phyloP scores from a whole-genome alignment of 345 rosid species.

The Hevea brasiliensis region DNA sequence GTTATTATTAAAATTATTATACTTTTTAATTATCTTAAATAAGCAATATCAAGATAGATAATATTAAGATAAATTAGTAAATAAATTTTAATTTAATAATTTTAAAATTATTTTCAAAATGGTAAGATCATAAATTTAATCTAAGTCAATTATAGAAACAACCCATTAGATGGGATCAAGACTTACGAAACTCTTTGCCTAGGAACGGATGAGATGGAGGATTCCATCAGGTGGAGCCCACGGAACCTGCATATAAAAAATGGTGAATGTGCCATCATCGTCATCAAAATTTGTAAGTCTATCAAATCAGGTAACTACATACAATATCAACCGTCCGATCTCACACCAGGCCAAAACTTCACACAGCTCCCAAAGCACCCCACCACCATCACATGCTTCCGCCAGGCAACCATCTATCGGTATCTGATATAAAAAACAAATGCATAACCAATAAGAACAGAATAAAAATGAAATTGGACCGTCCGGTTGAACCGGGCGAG shows the following conservation, averaged over 20 bases:
- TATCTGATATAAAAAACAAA: neutral
- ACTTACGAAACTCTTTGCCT: too few species aligned
- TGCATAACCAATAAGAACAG: neutral
- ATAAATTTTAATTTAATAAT: too few species aligned
- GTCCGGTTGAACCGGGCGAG: neutral
- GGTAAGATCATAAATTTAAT: too few species aligned
- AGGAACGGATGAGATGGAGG: slow-evolving; percentile 12
- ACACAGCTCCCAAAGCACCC: neutral
- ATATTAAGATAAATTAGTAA: too few species aligned
- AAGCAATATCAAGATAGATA: too few species aligned
- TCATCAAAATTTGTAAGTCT: neutral
- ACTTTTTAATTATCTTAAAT: too few species aligned
- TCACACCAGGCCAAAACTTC: neutral
- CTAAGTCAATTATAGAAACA: too few species aligned
- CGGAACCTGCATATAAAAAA: slow-evolving; percentile 4
- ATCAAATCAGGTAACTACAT: slow-evolving; percentile 20
- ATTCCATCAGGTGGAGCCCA: slow-evolving; percentile 4
- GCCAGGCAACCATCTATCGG: slow-evolving; percentile 17
- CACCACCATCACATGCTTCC: slow-evolving; percentile 16
- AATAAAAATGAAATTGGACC: neutral
- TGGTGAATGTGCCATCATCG: slow-evolving; percentile 34
- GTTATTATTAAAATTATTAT: too few species aligned
- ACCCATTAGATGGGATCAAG: too few species aligned
- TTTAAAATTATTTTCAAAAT: too few species aligned
- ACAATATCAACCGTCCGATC: slow-evolving; percentile 23